Percentiles rank a stretch among this genome's conserved stretches.
Conservation (phyloP, 495 filamentous ascomycete genomes). For the Choiromyces venosus region DNA sequence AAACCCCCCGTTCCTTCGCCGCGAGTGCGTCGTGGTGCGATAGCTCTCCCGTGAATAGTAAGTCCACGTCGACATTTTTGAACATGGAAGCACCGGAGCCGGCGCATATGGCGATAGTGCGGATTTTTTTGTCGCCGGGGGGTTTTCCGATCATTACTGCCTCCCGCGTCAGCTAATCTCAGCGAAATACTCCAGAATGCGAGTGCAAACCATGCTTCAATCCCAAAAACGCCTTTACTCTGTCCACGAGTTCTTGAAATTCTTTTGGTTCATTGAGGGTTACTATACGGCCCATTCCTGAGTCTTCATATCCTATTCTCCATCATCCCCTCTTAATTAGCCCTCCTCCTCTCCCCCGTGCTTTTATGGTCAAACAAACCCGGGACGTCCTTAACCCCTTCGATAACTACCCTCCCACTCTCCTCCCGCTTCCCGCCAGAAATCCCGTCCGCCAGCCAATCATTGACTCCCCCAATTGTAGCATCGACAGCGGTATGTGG, state of each 20-base stretch:
- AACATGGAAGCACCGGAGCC: constrained; percentile 75
- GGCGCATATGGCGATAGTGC: constrained; percentile 59
- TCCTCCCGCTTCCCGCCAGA: constrained; percentile 50
- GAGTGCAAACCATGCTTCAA: constrained; percentile 18
- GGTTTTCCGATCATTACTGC: constrained; percentile 38
- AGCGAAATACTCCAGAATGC: background rate
- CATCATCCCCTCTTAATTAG: background rate
- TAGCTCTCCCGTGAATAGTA: constrained; percentile 88
- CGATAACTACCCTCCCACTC: constrained; percentile 44
- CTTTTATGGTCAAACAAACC: background rate
- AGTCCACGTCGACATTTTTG: constrained; percentile 60
- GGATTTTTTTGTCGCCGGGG: constrained; percentile 42
- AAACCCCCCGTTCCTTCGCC: constrained; percentile 79
- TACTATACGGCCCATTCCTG: constrained; percentile 38
- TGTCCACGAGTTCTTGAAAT: constrained; percentile 24
- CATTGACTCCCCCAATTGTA: constrained; percentile 75
- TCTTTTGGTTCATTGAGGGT: constrained; percentile 9
- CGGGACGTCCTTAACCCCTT: constrained; percentile 24
- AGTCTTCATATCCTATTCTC: constrained; percentile 27
- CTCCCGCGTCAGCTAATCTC: background rate
- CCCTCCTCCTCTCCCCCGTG: background rate
- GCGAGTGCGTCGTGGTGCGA: constrained; percentile 84
- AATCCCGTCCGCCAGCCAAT: constrained; percentile 90
- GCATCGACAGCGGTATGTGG: constrained; percentile 94
- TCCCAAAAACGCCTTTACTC: constrained; percentile 31